phyloP scores from a whole-genome alignment of 176 grass and related monocot genomes.

The Panicum miliaceum region DNA sequence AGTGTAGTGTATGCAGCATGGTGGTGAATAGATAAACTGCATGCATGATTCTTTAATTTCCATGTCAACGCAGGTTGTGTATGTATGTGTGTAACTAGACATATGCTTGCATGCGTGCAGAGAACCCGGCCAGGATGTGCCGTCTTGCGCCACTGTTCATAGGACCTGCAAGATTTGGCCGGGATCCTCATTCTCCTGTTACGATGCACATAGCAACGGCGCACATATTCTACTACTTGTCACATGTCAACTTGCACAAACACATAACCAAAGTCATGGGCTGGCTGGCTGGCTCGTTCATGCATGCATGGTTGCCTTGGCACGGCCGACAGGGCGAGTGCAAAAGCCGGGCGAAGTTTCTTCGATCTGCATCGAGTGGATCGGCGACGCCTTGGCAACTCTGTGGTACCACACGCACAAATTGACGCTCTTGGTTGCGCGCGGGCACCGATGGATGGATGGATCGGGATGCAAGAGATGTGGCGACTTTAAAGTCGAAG shows the following conservation, averaged over 20 bases:
- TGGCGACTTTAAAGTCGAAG: too few species aligned
- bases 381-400: not conserved
- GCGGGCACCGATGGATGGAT: too few species aligned
- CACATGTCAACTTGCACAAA: constrained; percentile 40
- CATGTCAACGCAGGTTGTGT: not conserved
- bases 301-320: not conserved
- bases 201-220: not conserved
- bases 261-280: constrained; percentile 18
- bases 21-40: not conserved
- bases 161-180: constrained; percentile 31
- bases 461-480: too few species aligned
- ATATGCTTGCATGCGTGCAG: not conserved
- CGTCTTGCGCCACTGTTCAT: constrained; percentile 28
- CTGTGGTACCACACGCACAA: constrained; percentile 36
- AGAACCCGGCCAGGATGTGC: constrained; percentile 24
- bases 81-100: not conserved
- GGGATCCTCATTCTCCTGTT: not conserved
- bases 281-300: not conserved
- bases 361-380: not conserved
- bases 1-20: not conserved
- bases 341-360: not conserved
- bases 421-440: too few species aligned
- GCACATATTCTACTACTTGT: not conserved
- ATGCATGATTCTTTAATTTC: not conserved
- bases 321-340: constrained; percentile 35